Conservation (phyloP, 805 yeast species). For the Monosporozyma aerobia region DNA sequence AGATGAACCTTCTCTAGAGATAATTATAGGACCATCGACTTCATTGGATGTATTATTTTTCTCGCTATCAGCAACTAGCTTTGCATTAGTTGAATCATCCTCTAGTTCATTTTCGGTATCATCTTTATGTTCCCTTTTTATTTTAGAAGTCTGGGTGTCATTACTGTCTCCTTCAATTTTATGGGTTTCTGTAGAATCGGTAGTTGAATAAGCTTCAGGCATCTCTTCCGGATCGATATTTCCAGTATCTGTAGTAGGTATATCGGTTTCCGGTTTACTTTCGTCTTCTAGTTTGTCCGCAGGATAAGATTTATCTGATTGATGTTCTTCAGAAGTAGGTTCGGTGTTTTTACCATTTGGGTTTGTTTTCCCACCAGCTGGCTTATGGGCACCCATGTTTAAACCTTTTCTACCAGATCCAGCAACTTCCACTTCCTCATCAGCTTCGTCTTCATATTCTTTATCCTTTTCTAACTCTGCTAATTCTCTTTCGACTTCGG, state of each 20-base stretch:
- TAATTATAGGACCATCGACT: background rate
- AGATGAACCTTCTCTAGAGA: background rate
- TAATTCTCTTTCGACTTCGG: conserved; percentile 63
- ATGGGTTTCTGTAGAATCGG: background rate
- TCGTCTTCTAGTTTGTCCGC: background rate
- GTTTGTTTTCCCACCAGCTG: conserved; percentile 13
- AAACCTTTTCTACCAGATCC: conserved; percentile 31
- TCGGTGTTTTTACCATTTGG: background rate
- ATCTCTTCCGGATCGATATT: conserved; percentile 22
- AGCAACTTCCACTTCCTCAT: conserved; percentile 27
- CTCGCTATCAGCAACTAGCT: conserved; percentile 2
- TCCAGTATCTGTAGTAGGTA: too few species aligned
- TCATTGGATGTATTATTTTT: conserved; percentile 10
- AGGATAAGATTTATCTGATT: background rate
- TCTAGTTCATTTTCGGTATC: background rate
- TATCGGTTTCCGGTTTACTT: background rate
- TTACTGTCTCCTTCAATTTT: background rate
- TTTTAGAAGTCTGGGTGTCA: background rate
- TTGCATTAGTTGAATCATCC: background rate
- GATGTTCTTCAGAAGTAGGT: conserved; percentile 8
- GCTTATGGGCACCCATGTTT: conserved; percentile 30
- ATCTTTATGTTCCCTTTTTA: background rate
- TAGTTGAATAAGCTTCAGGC: background rate
- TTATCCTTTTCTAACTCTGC: conserved; percentile 34
- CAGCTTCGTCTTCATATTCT: conserved; percentile 31